Base-by-base conservation (phyloP, 2,329 filamentous ascomycete genomes). In the Beauveria sp. region DNA sequence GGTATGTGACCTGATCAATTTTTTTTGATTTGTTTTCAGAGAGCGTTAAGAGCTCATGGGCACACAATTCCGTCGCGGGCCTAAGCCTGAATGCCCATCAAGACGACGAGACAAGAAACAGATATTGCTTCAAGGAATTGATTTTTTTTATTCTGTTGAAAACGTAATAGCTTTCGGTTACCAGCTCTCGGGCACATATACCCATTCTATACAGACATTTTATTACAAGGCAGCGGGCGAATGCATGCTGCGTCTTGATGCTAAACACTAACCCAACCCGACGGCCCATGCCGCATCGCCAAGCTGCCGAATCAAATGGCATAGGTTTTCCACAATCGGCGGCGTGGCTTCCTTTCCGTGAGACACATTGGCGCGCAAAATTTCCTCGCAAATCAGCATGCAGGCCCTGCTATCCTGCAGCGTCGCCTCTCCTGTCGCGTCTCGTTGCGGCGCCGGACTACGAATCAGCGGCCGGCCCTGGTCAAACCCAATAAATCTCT, bases 271-370 rank as follows among this genome's bases (percentile, higher is more conserved):
- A 31, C 71, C 69, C 52, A 75, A 43, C 6, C 73, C 73, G 16
- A 74, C 72, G 16, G 70, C 71, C 72, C 73, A 74, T 2, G 81
- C 79, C 4, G 81, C 81, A 66, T 78, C 77, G 4, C 82, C 81
- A 58, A 89, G 71, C 65, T 86, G 84, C 64, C 80, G 80, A 67
- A 90, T 81, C 66, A 90, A 72, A 51, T 84, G 79, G 51, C 85
- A 81, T 53, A 90, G 70, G 64, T 89, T 90, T 66, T 88, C 86
- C 1, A 89, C 86, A 50, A 91, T 78, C 0, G 86, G 82, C 14
- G 87, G 84, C 63, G 79, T 66, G 8, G 72, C 70, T 34, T 79
- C 78, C 34, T 75, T 72, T 1, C 73, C 74, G 1, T 71, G 73
- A 16, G 71, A 66, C 63, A 80, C 85, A 70, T 87, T 86, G 45